Evolutionary conservation across 768 basidiomycete species (phyloP).

Genomic region (Phallus indusiatus): DNA sequence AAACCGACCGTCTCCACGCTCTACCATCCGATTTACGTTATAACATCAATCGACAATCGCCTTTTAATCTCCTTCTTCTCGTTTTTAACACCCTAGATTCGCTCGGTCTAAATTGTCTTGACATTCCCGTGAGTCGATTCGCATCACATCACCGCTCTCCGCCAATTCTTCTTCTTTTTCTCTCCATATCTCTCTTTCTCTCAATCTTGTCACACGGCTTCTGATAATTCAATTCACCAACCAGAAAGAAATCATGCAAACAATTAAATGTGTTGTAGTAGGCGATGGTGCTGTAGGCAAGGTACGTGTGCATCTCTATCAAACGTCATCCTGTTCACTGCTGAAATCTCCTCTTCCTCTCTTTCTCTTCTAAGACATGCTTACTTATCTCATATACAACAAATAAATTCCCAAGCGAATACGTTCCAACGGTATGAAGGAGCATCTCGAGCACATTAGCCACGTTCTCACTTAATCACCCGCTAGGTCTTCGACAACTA

Average conservation of each 20-base stretch:
- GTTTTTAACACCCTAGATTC: not conserved
- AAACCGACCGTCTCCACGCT: not conserved
- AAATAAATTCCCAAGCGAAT: conserved; percentile 98
- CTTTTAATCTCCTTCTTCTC: not conserved
- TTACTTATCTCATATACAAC: conserved; percentile 95
- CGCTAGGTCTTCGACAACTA: conserved; percentile 89
- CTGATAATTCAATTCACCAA: not conserved
- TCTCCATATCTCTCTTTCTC: not conserved
- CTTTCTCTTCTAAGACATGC: conserved; percentile 73
- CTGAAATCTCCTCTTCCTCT: not conserved
- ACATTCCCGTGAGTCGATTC: not conserved
- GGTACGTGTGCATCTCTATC: conserved; percentile 40
- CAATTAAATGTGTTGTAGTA: conserved; percentile 96
- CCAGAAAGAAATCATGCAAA: conserved; percentile 55
- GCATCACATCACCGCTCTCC: not conserved
- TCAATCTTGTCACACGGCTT: not conserved
- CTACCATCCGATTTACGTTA: not conserved
- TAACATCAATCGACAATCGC: not conserved
- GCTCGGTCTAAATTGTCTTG: not conserved
- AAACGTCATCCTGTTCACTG: not conserved
- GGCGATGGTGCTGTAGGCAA: conserved; percentile 98
- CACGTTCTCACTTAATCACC: conserved; percentile 7
- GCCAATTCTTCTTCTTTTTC: not conserved
- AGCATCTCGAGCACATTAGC: not conserved
- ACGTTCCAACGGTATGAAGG: conserved; percentile 86